Percentiles rank a stretch among this genome's conserved stretches.
phyloP scores from a whole-genome alignment of 1,284 basidiomycete species.

The Puccinia horiana region DNA sequence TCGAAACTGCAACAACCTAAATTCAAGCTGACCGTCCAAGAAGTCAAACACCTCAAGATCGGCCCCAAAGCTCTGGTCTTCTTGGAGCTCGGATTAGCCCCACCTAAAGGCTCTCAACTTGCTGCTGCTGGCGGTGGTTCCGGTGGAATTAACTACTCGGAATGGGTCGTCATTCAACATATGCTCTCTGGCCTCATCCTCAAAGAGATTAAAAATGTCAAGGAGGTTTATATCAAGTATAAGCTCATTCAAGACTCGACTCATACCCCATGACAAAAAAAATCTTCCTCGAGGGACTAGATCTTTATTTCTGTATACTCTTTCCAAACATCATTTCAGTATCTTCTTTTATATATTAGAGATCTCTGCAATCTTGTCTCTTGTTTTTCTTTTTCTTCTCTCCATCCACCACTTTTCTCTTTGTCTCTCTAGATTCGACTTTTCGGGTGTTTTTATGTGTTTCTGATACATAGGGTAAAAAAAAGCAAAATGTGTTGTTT shows the following conservation, averaged over 20 bases:
- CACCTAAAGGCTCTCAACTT: neutral
- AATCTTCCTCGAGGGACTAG: neutral
- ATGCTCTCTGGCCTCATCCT: constrained; percentile 19
- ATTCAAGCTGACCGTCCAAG: neutral
- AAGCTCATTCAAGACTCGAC: neutral
- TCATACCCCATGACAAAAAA: neutral
- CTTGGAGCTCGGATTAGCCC: neutral
- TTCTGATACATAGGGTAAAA: too few relatives aligned
- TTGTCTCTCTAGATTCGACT: too few relatives aligned
- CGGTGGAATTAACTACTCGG: neutral
- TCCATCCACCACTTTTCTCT: too few relatives aligned
- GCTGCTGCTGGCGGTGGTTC: neutral
- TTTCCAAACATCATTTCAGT: too few relatives aligned
- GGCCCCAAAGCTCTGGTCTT: constrained; percentile 15
- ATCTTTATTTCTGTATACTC: neutral
- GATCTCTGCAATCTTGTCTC: too few relatives aligned
- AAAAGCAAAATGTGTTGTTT: too few relatives aligned
- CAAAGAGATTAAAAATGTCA: constrained; percentile 26
- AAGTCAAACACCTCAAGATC: constrained; percentile 10
- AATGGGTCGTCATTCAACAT: constrained; percentile 17
- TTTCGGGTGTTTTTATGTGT: too few relatives aligned
- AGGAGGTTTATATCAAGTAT: constrained; percentile 13
- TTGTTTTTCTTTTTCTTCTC: too few relatives aligned
- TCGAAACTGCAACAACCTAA: neutral
- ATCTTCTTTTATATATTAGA: too few relatives aligned